Evolutionary conservation across 2,329 filamentous ascomycete genomes (phyloP).

Genomic region (Coniochaeta sp.): DNA sequence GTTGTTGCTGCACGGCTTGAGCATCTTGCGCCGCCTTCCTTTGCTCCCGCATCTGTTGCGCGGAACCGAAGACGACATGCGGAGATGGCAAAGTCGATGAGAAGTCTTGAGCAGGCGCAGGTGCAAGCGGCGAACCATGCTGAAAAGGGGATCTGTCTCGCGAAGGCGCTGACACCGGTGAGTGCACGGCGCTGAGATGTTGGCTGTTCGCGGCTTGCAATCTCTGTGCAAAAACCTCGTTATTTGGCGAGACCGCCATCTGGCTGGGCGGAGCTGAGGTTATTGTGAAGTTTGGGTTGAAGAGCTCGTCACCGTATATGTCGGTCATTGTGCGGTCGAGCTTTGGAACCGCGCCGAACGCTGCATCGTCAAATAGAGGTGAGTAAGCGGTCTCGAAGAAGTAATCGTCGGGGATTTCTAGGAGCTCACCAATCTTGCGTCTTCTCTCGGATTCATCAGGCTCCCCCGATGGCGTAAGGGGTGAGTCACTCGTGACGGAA

Average conservation of each 20-base stretch:
- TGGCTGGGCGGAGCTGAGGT: constrained; percentile 47
- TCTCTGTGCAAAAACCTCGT: constrained; percentile 64
- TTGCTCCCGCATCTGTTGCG: constrained; percentile 54
- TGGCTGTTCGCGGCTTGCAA: constrained; percentile 73
- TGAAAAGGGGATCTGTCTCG: constrained; percentile 78
- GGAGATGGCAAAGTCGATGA: constrained; percentile 13
- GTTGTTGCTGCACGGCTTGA: constrained; percentile 32
- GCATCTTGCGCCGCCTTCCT: constrained; percentile 54
- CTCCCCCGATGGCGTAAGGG: constrained; percentile 48
- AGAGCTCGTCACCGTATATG: constrained; percentile 76
- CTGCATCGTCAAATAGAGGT: constrained; percentile 50
- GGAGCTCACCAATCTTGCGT: constrained; percentile 47
- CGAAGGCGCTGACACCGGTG: constrained; percentile 37
- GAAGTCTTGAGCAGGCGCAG: constrained; percentile 36
- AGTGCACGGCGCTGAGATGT: constrained; percentile 54
- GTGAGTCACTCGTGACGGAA: constrained; percentile 51
- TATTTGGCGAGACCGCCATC: constrained; percentile 38
- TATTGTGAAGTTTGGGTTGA: constrained; percentile 61
- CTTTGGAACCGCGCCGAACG: constrained; percentile 58
- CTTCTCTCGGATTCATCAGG: constrained; percentile 36
- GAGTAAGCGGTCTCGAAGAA: constrained; percentile 51
- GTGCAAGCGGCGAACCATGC: constrained; percentile 57
- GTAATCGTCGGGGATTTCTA: constrained; percentile 9
- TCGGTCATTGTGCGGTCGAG: constrained; percentile 83
- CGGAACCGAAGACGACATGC: constrained; percentile 40